These are phyloP conservation scores for Talaromyces proteolyticus DNA, from an alignment of 495 filamentous ascomycete species.

Conservation along the genomic window DNA sequence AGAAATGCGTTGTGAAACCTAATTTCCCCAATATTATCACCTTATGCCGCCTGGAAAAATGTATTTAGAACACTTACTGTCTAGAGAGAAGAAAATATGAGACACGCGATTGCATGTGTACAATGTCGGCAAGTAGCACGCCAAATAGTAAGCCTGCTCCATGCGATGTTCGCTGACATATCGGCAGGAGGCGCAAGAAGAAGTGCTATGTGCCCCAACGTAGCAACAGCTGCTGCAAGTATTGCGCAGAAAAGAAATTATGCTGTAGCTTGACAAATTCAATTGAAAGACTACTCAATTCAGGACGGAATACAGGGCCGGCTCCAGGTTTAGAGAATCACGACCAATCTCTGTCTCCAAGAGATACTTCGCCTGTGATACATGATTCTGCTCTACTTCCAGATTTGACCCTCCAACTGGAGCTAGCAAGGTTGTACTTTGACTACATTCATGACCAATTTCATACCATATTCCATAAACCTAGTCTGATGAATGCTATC, in stretches of 20 bases:
- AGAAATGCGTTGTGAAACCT: too few species aligned
- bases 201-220: not conserved
- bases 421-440: slow-evolving; percentile 31
- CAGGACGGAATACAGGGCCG: too few species aligned
- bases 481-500: slow-evolving; percentile 24
- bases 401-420: slow-evolving; percentile 13
- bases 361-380: not conserved
- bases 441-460: slow-evolving; percentile 34
- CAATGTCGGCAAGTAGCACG: slow-evolving; percentile 15
- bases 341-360: too few species aligned
- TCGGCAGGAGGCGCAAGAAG: not conserved
- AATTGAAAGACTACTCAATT: too few species aligned
- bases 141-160: not conserved
- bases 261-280: slow-evolving; percentile 2
- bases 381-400: slow-evolving; percentile 7
- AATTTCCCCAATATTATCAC: too few species aligned
- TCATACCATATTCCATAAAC: slow-evolving; percentile 30
- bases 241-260: slow-evolving; percentile 5
- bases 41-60: too few species aligned
- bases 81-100: slow-evolving; percentile 4
- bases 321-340: too few species aligned
- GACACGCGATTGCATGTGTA: slow-evolving; percentile 14
- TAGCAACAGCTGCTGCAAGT: slow-evolving; percentile 10
- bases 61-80: too few species aligned
- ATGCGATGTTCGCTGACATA: slow-evolving; percentile 5